Evolutionary conservation across 2,329 filamentous ascomycete species (phyloP), one percentile per base, ranked within the genome.

Genomic region (Westerdykella ornata): DNA sequence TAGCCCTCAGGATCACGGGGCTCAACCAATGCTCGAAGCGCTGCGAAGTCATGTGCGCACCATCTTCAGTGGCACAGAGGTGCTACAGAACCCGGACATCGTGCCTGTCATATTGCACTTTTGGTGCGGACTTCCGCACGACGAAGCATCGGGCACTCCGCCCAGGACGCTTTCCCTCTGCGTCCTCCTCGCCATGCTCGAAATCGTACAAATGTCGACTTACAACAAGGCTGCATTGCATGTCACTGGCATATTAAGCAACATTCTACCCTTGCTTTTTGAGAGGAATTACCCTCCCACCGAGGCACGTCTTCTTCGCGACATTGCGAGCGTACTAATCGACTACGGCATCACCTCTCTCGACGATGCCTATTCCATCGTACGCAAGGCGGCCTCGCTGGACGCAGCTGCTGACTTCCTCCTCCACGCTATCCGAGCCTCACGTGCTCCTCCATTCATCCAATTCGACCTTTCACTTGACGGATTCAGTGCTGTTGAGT

Each of bases 391-490:
- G 11, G 70, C 72, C 38, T 61, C 64, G 3, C 76, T 72, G 31
- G 65, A 73, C 6, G 59, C 69, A 35, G 72, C 74, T 28, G 73
- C 85, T 11, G 77, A 83, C 37, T 92, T 94, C 57, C 71, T 86
- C 5, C 71, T 94, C 15, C 76, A 81, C 39, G 83, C 85, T 60
- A 78, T 94, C 50, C 80, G 81, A 48, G 75, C 75, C 37, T 88
- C 90, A 44, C 81, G 83, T 49, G 78, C 81, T 12, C 88, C 92
- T 5, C 80, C 89, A 0, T 89, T 86, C 62, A 84, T 98, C 52
- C 88, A 97, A 54, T 97, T 98, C 65, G 92, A 98, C 62, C 73
- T 98, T 16, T 92, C 88, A 1, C 70, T 88, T 13, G 77, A 88
- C 62, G 94, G 94, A 0, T 90, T 88, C 65, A 85, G 87, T 12